phyloP scores from a whole-genome alignment of 805 yeast species.

The Kazachstania martiniae region DNA sequence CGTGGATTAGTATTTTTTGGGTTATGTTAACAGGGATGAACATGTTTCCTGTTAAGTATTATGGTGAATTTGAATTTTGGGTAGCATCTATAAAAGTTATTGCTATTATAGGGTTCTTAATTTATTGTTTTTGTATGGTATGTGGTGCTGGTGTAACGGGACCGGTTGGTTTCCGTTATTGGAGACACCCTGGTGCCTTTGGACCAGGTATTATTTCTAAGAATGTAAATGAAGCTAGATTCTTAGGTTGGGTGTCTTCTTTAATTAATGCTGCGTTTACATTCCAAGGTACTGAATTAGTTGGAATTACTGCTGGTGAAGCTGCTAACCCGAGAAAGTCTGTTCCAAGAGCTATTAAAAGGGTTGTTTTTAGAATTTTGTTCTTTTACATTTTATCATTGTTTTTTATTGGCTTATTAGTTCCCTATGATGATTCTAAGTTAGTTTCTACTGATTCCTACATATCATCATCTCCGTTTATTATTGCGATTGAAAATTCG shows the following conservation, averaged over 20 bases:
- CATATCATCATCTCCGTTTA: slow-evolving; percentile 56
- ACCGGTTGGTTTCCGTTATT: slow-evolving; percentile 68
- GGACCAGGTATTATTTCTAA: slow-evolving; percentile 49
- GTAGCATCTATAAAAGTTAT: slow-evolving; percentile 54
- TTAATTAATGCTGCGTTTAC: slow-evolving; percentile 70
- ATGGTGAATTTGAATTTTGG: slow-evolving; percentile 75
- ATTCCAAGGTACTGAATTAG: slow-evolving; percentile 68
- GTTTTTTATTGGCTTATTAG: slow-evolving; percentile 59
- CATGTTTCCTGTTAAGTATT: slow-evolving; percentile 55
- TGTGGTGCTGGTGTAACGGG: slow-evolving; percentile 65
- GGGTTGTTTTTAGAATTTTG: slow-evolving; percentile 54
- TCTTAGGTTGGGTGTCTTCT: slow-evolving; percentile 61
- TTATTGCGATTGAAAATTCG: slow-evolving; percentile 57
- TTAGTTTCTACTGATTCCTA: slow-evolving; percentile 30
- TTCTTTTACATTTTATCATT: slow-evolving; percentile 55
- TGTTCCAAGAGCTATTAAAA: slow-evolving; percentile 62
- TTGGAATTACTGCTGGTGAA: slow-evolving; percentile 71
- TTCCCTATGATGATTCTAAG: slow-evolving; percentile 56
- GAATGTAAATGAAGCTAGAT: slow-evolving; percentile 42
- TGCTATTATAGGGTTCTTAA: slow-evolving; percentile 60
- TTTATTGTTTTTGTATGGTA: slow-evolving; percentile 59
- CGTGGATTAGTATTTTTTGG: slow-evolving; percentile 62
- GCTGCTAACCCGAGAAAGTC: slow-evolving; percentile 56
- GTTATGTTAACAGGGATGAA: slow-evolving; percentile 43
- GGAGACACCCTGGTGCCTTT: slow-evolving; percentile 74